Evolutionary conservation across 805 yeast species (phyloP).

Genomic region (Vanderwaltozyma verrucispora): DNA sequence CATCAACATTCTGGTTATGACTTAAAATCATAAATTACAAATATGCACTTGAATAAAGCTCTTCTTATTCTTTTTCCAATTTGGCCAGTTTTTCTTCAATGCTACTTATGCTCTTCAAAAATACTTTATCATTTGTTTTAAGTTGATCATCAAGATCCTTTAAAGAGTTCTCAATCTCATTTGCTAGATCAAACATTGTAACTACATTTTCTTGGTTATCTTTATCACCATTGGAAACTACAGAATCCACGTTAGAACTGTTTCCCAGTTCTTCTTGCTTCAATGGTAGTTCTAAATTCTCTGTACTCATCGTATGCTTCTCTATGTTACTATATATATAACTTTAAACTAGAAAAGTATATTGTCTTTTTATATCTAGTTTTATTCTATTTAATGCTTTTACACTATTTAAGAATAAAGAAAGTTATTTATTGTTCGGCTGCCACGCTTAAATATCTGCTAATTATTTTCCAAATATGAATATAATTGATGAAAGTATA

Average conservation of each 20-base stretch:
- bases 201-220: slow-evolving; percentile 7
- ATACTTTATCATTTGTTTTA: slow-evolving; percentile 14
- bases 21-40: too few relatives aligned
- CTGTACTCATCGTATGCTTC: slow-evolving; percentile 7
- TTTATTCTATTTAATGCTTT: too few relatives aligned
- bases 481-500: too few relatives aligned
- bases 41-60: too few relatives aligned
- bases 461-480: too few relatives aligned
- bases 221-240: background rate
- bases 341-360: too few relatives aligned
- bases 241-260: slow-evolving; percentile 2
- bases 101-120: slow-evolving; percentile 8
- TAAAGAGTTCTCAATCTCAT: slow-evolving; percentile 19
- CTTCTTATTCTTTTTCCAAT: background rate
- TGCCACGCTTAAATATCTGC: too few relatives aligned
- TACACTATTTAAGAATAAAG: too few relatives aligned
- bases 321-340: too few relatives aligned
- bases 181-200: slow-evolving; percentile 23
- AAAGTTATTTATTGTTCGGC: too few relatives aligned
- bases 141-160: slow-evolving; percentile 12
- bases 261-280: slow-evolving; percentile 5
- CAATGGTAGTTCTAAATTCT: slow-evolving; percentile 1
- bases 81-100: background rate
- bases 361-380: too few relatives aligned
- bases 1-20: too few relatives aligned